phyloP scores from a whole-genome alignment of 148 eudicot genomes.

The Polygonum maritimum region DNA sequence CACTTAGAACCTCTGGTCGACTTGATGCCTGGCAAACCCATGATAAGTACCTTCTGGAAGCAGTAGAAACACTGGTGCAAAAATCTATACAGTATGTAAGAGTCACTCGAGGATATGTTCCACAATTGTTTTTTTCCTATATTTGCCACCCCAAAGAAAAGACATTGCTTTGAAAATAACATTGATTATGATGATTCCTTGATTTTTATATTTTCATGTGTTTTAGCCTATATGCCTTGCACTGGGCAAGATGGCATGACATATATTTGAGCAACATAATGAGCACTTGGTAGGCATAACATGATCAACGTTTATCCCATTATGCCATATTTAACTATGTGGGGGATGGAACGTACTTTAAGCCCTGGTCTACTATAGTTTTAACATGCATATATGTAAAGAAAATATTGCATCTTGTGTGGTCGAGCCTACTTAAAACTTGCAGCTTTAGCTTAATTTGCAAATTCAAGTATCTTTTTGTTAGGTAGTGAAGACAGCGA shows the following conservation, averaged over 20 bases:
- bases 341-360: not conserved
- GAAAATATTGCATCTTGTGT: not conserved
- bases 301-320: not conserved
- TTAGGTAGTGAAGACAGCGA: not conserved
- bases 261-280: not conserved
- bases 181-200: not conserved
- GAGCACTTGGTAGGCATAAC: not conserved
- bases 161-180: not conserved
- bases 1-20: slow-evolving; percentile 64
- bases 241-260: not conserved
- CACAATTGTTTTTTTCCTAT: not conserved
- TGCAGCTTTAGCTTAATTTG: not conserved
- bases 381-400: not conserved
- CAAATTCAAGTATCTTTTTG: not conserved
- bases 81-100: not conserved
- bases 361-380: not conserved
- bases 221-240: not conserved
- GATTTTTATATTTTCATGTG: not conserved
- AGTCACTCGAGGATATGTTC: not conserved
- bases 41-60: not conserved
- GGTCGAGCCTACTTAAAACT: not conserved
- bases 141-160: not conserved
- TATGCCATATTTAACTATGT: not conserved
- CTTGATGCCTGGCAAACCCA: slow-evolving; percentile 31
- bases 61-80: not conserved